These are phyloP conservation scores for Isoetes taiwanensis DNA, from an alignment of 75 land plant species.

Conservation along the genomic window DNA sequence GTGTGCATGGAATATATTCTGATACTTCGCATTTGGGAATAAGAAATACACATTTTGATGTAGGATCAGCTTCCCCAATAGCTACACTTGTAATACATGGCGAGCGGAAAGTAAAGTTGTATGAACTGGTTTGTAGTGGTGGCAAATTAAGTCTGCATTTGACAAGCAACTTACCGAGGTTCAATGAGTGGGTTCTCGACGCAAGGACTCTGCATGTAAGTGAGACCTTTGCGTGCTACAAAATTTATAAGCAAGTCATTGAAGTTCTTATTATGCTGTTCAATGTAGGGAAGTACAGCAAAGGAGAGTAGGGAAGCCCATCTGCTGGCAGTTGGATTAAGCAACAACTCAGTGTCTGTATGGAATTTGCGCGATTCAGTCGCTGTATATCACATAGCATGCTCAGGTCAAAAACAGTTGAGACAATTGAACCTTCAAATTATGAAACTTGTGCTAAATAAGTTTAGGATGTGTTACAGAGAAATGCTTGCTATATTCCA, in stretches of 20 bases:
- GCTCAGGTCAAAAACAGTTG: constrained; percentile 36
- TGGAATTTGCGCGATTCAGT: constrained; percentile 34
- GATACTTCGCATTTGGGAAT: background rate
- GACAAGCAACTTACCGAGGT: constrained; percentile 37
- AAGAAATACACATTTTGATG: no score
- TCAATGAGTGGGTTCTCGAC: constrained; percentile 84
- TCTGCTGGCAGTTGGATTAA: constrained; percentile 57
- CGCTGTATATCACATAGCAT: constrained; percentile 30
- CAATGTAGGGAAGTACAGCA: no score
- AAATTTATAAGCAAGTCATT: no score
- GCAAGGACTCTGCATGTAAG: constrained; percentile 59
- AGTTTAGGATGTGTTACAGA: constrained; percentile 54
- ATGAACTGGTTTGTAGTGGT: constrained; percentile 10
- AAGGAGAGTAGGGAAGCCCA: background rate
- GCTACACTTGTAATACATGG: constrained; percentile 57
- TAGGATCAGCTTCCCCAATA: no score
- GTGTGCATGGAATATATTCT: constrained; percentile 66
- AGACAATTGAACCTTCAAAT: background rate
- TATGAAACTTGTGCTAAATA: background rate
- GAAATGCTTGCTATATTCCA: constrained; percentile 77
- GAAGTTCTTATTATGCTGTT: no score
- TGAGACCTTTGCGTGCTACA: no score
- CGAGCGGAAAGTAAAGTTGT: constrained; percentile 68
- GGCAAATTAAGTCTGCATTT: constrained; percentile 15
- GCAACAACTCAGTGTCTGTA: constrained; percentile 63